Conservation (phyloP, 495 filamentous ascomycete species). For the Aspergillus cavernicola region DNA sequence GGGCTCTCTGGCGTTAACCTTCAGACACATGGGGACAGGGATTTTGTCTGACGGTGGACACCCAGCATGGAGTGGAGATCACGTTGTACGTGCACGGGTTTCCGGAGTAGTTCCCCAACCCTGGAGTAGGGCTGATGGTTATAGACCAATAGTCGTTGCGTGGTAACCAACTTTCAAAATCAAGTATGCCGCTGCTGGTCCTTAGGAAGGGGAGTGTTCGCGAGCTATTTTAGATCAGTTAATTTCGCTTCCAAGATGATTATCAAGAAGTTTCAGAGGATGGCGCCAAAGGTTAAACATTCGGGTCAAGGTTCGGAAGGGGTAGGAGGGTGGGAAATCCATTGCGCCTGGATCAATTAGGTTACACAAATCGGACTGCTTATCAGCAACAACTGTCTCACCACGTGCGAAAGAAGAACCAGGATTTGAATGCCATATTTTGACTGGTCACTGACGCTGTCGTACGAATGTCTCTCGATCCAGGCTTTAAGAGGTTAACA, state of each 20-base stretch:
- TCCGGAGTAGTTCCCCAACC: neutral
- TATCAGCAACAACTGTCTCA: slow-evolving; percentile 2
- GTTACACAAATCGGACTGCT: slow-evolving; percentile 13
- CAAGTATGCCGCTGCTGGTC: too few relatives aligned
- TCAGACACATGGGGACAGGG: slow-evolving; percentile 13
- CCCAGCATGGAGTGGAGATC: neutral
- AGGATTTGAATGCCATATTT: neutral
- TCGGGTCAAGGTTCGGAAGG: too few relatives aligned
- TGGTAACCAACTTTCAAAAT: too few relatives aligned
- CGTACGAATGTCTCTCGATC: neutral
- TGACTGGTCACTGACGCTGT: neutral
- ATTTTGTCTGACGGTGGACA: neutral
- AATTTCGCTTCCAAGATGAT: neutral
- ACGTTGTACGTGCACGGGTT: neutral
- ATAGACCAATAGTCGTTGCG: too few relatives aligned
- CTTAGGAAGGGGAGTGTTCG: too few relatives aligned
- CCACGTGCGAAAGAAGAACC: slow-evolving; percentile 11
- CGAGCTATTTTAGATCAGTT: neutral
- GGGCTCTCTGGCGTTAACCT: neutral
- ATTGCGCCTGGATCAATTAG: slow-evolving; percentile 15
- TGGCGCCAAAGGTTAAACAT: too few relatives aligned
- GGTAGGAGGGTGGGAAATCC: neutral
- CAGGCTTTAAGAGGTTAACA: neutral
- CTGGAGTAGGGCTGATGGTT: slow-evolving; percentile 3
- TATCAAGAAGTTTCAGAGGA: too few relatives aligned